Evolutionary conservation across 2,329 filamentous ascomycete genomes (phyloP).

Genomic region (Thielaviopsis musarum): DNA sequence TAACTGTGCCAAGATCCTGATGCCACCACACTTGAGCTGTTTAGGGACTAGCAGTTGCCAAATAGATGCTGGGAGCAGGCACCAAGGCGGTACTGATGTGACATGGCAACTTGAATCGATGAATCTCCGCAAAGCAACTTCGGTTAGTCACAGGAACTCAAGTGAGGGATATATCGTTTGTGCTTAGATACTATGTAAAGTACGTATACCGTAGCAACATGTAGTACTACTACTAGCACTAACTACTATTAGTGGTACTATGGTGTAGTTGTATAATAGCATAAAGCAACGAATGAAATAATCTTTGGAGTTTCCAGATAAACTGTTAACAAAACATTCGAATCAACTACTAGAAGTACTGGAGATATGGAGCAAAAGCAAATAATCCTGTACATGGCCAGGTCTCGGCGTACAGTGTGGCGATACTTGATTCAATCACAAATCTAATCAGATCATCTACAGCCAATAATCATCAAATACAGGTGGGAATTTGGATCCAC

Average conservation of each 20-base stretch:
- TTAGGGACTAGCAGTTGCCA: not conserved
- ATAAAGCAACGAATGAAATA: too few species aligned
- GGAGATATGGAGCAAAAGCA: too few species aligned
- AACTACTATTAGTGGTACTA: too few species aligned
- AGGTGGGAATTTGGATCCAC: not conserved
- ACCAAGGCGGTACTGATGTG: not conserved
- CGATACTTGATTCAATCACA: not conserved
- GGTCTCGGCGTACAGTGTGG: not conserved
- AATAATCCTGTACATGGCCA: not conserved
- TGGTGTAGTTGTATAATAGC: too few species aligned
- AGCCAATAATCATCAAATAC: slow-evolving; percentile 2
- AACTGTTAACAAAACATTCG: too few species aligned
- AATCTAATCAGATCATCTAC: slow-evolving; percentile 11
- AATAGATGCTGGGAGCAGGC: not conserved
- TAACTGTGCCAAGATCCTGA: slow-evolving; percentile 2
- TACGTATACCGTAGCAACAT: too few species aligned
- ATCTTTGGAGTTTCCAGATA: too few species aligned
- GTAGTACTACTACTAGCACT: too few species aligned
- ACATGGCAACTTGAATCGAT: not conserved
- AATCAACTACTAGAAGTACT: not conserved
- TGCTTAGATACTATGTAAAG: not conserved
- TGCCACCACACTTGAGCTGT: not conserved
- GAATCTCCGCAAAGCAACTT: not conserved
- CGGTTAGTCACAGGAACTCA: not conserved
- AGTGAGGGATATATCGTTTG: not conserved